These are phyloP conservation scores for Coniochaeta ligniaria DNA, from an alignment of 2,329 filamentous ascomycete genomes.

Conservation along the genomic window DNA sequence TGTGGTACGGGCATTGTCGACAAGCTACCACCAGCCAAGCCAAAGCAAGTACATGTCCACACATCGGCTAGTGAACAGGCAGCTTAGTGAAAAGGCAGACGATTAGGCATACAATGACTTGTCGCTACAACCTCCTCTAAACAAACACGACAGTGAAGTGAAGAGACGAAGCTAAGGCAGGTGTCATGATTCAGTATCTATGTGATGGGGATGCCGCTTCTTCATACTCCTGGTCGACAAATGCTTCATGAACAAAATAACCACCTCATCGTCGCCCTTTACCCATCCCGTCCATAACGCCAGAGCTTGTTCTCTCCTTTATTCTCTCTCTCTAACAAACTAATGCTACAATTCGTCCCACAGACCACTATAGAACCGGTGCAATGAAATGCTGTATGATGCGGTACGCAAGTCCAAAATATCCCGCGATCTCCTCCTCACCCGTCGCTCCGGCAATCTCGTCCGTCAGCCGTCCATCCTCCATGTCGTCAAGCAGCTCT, in stretches of 20 bases:
- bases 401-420: slow-evolving; percentile 43
- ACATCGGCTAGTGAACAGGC: too few relatives aligned
- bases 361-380: slow-evolving; percentile 33
- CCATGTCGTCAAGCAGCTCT: slow-evolving; percentile 41
- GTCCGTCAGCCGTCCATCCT: slow-evolving; percentile 33
- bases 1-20: too few relatives aligned
- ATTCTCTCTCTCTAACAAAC: slow-evolving; percentile 1
- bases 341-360: background rate
- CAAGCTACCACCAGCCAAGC: too few relatives aligned
- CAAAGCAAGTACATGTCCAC: too few relatives aligned
- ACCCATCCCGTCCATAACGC: background rate
- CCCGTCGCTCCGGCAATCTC: slow-evolving; percentile 17
- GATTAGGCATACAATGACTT: too few relatives aligned
- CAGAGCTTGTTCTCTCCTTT: background rate
- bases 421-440: slow-evolving; percentile 18
- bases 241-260: background rate
- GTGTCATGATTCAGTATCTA: background rate
- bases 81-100: too few relatives aligned
- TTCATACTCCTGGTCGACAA: background rate
- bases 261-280: background rate
- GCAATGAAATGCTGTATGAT: slow-evolving; percentile 47
- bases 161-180: too few relatives aligned
- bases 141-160: too few relatives aligned
- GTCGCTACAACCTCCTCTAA: too few relatives aligned
- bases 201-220: background rate